phyloP scores from a whole-genome alignment of 768 basidiomycete species.

The Saitozyma podzolica region DNA sequence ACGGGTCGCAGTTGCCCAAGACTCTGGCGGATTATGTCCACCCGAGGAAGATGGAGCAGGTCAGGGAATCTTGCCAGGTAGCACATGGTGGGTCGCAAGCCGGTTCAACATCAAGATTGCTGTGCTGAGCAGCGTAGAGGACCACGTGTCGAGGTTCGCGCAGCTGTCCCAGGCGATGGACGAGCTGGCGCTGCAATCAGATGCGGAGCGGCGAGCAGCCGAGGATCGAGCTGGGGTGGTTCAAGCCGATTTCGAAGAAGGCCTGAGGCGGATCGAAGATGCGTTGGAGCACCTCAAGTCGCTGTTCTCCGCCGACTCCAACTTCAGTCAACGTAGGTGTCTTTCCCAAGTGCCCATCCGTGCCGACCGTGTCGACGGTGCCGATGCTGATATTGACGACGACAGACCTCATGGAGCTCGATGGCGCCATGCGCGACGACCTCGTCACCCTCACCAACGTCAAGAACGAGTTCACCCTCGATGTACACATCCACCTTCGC shows the following conservation, averaged over 20 bases:
- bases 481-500: conserved; percentile 63
- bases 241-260: conserved; percentile 29
- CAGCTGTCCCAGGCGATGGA: conserved; percentile 20
- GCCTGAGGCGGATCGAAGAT: conserved; percentile 27
- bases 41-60: conserved; percentile 45
- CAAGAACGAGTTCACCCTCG: conserved; percentile 54
- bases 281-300: conserved; percentile 27
- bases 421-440: conserved; percentile 44
- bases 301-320: conserved; percentile 3
- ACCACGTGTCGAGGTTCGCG: conserved; percentile 33
- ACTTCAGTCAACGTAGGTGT: conserved; percentile 21
- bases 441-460: conserved; percentile 37
- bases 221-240: conserved; percentile 24
- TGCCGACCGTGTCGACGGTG: too few relatives aligned
- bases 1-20: conserved; percentile 13
- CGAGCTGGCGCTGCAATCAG: conserved; percentile 31
- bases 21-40: conserved; percentile 47
- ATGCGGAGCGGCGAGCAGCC: conserved; percentile 21
- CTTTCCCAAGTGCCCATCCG: too few relatives aligned
- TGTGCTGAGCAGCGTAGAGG: conserved; percentile 18
- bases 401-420: conserved; percentile 34
- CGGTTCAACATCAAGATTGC: not conserved
- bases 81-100: conserved; percentile 33
- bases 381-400: not conserved
- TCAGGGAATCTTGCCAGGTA: conserved; percentile 37